These are phyloP conservation scores for Lentinus brumalis DNA, from an alignment of 768 basidiomycete species.

Conservation along the genomic window DNA sequence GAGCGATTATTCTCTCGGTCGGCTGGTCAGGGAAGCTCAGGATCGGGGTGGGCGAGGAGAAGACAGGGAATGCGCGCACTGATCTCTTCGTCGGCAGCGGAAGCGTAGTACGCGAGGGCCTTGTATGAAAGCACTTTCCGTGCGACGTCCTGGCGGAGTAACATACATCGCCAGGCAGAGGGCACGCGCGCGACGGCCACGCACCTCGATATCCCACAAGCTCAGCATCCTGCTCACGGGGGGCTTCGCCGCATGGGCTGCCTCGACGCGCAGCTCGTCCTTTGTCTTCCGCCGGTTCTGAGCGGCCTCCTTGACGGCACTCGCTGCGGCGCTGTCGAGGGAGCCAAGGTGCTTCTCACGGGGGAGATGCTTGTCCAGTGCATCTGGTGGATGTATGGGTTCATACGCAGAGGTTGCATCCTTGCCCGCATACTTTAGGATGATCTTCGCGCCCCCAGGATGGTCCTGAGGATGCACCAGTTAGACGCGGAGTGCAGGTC, in stretches of 20 bases:
- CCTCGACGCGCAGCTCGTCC: constrained; percentile 69
- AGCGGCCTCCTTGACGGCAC: constrained; percentile 60
- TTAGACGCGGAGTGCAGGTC: not conserved
- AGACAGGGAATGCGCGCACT: constrained; percentile 46
- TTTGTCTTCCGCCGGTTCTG: constrained; percentile 48
- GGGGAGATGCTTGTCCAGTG: constrained; percentile 71
- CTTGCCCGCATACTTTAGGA: constrained; percentile 80
- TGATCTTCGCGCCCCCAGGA: constrained; percentile 81
- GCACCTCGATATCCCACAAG: constrained; percentile 82
- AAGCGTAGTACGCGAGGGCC: constrained; percentile 83
- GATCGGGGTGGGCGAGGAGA: not conserved
- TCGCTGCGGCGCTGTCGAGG: constrained; percentile 51
- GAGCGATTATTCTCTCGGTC: constrained; percentile 71
- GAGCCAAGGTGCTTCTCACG: constrained; percentile 72
- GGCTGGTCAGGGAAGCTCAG: constrained; percentile 40
- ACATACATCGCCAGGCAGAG: not conserved
- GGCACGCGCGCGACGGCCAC: not conserved
- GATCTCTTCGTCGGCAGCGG: constrained; percentile 84
- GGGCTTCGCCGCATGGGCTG: constrained; percentile 61
- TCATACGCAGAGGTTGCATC: constrained; percentile 81
- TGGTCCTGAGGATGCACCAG: constrained; percentile 52
- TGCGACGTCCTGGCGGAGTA: constrained; percentile 58
- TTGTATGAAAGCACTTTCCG: constrained; percentile 70
- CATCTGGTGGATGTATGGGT: constrained; percentile 85
- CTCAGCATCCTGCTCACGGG: constrained; percentile 71